Evolutionary conservation across 2,329 filamentous ascomycete species (phyloP).

Genomic region (Stenocarpella maydis): DNA sequence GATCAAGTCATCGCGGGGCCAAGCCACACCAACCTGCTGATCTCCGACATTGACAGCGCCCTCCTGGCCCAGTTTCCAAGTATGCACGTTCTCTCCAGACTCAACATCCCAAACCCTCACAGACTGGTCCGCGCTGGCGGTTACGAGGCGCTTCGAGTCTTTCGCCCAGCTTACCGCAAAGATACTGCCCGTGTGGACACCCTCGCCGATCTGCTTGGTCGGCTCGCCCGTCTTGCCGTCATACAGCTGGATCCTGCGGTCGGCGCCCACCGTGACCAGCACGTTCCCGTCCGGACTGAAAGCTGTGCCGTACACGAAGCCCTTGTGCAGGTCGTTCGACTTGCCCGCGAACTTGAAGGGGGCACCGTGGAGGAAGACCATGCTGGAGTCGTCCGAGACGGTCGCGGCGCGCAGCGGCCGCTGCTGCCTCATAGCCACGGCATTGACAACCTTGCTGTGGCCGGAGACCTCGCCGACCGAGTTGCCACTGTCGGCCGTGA

Average conservation of each 20-base stretch:
- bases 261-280: slow-evolving; percentile 90
- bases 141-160: slow-evolving; percentile 87
- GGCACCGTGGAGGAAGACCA: slow-evolving; percentile 37
- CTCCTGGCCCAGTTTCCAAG: slow-evolving; percentile 84
- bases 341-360: slow-evolving; percentile 92
- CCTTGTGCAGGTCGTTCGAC: slow-evolving; percentile 79
- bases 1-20: slow-evolving; percentile 86
- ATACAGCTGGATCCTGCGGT: slow-evolving; percentile 91
- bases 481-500: slow-evolving; percentile 95
- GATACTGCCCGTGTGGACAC: slow-evolving; percentile 90
- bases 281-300: slow-evolving; percentile 88
- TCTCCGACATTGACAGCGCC: slow-evolving; percentile 75
- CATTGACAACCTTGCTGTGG: slow-evolving; percentile 90
- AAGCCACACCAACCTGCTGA: slow-evolving; percentile 95
- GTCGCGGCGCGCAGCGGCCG: slow-evolving; percentile 78
- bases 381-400: slow-evolving; percentile 49
- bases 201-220: slow-evolving; percentile 78
- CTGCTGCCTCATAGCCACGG: slow-evolving; percentile 87
- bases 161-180: slow-evolving; percentile 90
- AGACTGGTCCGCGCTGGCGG: slow-evolving; percentile 92
- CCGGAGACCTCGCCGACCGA: slow-evolving; percentile 93
- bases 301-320: slow-evolving; percentile 86
- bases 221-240: slow-evolving; percentile 95
- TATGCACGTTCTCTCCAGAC: slow-evolving; percentile 77
- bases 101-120: slow-evolving; percentile 95